Conservation (phyloP, 2,329 filamentous ascomycete genomes). For the Trichoderma sp. region DNA sequence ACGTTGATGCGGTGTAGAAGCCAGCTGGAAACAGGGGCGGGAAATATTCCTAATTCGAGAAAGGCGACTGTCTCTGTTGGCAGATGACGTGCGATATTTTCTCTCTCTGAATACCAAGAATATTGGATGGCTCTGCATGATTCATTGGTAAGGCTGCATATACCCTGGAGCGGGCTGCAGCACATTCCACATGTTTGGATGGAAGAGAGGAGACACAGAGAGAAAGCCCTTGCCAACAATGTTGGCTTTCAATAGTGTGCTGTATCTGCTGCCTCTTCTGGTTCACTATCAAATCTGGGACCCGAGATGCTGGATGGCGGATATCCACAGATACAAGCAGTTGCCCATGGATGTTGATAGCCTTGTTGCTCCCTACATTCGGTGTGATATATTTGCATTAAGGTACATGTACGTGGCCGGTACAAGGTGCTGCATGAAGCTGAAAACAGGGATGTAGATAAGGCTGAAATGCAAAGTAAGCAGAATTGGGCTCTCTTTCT, state of each 20-base stretch:
- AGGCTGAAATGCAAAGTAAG: slow-evolving; percentile 14
- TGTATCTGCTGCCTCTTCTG: neutral
- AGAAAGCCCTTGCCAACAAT: neutral
- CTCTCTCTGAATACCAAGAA: neutral
- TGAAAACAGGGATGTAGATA: slow-evolving; percentile 18
- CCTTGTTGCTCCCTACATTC: neutral
- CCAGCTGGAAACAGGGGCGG: neutral
- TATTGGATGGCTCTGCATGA: neutral
- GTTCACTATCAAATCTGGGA: neutral
- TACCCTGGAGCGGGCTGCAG: neutral
- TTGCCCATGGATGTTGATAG: neutral
- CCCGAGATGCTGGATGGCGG: neutral
- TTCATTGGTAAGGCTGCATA: slow-evolving; percentile 5
- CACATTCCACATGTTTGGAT: neutral
- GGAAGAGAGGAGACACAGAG: neutral
- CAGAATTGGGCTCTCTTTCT: neutral
- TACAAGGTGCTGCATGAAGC: neutral
- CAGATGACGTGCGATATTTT: neutral
- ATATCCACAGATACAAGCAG: neutral
- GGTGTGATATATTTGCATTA: neutral
- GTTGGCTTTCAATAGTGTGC: neutral
- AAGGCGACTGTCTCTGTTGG: neutral
- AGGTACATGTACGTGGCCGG: neutral
- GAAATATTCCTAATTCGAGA: neutral
- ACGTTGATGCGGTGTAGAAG: neutral